Evolutionary conservation across 441 rosid genomes (phyloP).

Genomic region (Erodium chrysanthum): DNA sequence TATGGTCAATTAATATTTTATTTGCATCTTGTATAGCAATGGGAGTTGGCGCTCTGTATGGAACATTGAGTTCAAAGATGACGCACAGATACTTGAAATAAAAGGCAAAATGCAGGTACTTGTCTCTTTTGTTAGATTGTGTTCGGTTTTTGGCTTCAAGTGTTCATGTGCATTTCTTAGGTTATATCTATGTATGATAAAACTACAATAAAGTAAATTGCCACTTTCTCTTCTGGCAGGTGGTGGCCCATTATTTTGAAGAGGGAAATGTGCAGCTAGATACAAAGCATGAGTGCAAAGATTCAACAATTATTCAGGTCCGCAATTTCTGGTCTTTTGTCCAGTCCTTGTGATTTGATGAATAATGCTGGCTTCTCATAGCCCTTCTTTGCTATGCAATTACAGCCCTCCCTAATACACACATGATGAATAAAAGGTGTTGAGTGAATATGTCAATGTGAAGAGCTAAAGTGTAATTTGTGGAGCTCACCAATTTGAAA

Average conservation of each 20-base stretch:
- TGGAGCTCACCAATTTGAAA: too few species aligned
- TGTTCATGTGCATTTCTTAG: background rate
- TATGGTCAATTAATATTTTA: background rate
- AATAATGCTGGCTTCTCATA: background rate
- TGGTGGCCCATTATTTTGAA: slow-evolving; percentile 92
- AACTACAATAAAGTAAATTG: background rate
- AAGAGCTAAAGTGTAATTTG: too few species aligned
- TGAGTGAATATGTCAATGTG: too few species aligned
- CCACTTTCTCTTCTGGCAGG: slow-evolving; percentile 36
- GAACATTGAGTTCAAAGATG: slow-evolving; percentile 79
- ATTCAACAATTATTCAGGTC: slow-evolving; percentile 77
- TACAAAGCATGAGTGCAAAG: slow-evolving; percentile 73
- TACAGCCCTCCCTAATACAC: background rate
- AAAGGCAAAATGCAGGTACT: slow-evolving; percentile 76
- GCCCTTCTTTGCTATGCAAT: background rate
- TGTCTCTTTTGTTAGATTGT: slow-evolving; percentile 6
- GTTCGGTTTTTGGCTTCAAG: background rate
- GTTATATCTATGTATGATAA: background rate
- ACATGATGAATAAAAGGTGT: too few species aligned
- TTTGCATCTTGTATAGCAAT: slow-evolving; percentile 41
- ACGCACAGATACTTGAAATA: slow-evolving; percentile 52
- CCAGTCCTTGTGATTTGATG: background rate
- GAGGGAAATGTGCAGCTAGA: slow-evolving; percentile 98
- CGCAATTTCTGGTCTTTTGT: background rate
- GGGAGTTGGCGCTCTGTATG: slow-evolving; percentile 96